A percentile compares a stretch with the other conserved stretches of the same genome.
phyloP scores from a whole-genome alignment of 2,329 filamentous ascomycete species.

The Penicillium rolfsii region DNA sequence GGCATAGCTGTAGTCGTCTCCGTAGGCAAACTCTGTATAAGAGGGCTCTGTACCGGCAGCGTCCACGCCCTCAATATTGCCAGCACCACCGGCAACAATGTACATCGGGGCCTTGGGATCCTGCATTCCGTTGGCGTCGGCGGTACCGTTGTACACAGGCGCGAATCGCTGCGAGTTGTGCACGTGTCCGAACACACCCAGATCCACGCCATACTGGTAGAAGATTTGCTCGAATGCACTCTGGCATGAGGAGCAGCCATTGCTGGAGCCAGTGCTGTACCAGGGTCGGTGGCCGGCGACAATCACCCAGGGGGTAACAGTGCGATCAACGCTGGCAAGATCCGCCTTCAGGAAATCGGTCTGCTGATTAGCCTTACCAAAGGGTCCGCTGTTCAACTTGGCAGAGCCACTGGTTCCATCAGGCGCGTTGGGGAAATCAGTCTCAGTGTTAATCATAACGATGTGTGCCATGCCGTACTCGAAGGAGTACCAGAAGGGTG shows the following conservation, averaged over 20 bases:
- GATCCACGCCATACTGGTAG: constrained; percentile 61
- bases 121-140: constrained; percentile 50
- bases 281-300: constrained; percentile 52
- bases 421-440: constrained; percentile 58
- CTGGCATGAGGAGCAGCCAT: constrained; percentile 53
- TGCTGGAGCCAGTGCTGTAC: constrained; percentile 48
- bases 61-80: constrained; percentile 59
- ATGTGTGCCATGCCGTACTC: constrained; percentile 62
- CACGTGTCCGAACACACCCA: constrained; percentile 61
- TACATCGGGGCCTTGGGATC: constrained; percentile 61
- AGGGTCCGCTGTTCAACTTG: constrained; percentile 53
- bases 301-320: constrained; percentile 58
- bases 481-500: constrained; percentile 64
- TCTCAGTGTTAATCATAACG: constrained; percentile 61
- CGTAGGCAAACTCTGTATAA: constrained; percentile 45
- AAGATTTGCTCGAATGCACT: constrained; percentile 58
- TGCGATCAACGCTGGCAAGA: constrained; percentile 59
- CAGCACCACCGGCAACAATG: constrained; percentile 59
- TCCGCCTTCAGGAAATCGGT: constrained; percentile 60
- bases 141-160: constrained; percentile 38
- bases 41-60: constrained; percentile 47
- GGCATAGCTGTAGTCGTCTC: constrained; percentile 56
- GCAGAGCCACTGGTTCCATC: constrained; percentile 49
- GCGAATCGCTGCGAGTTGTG: constrained; percentile 62
- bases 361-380: constrained; percentile 55